Conservation (phyloP, 495 filamentous ascomycete genomes). For the Gamarada debralockiae region DNA sequence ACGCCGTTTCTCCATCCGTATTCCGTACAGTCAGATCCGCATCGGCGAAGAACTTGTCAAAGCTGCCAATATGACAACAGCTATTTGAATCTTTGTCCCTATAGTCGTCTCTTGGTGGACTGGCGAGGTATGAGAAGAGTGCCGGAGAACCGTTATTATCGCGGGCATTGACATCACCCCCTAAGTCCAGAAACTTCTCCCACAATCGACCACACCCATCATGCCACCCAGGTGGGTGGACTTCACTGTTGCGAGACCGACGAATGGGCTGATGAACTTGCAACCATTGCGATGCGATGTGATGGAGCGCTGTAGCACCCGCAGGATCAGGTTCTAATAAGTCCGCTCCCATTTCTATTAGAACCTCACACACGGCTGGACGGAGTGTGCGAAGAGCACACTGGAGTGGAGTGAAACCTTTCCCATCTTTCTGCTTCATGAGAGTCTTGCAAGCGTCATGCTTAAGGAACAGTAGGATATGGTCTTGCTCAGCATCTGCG, state of each 20-base stretch:
- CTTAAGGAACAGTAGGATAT: constrained; percentile 16
- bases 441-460: neutral
- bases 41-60: no score
- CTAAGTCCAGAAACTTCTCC: neutral
- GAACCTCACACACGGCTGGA: neutral
- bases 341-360: neutral
- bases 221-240: neutral
- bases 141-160: neutral
- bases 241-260: neutral
- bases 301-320: neutral
- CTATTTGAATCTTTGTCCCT: neutral
- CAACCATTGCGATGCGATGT: neutral
- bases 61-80: constrained; percentile 6
- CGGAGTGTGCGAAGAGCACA: neutral
- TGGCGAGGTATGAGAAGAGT: constrained; percentile 25
- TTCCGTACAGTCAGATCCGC: neutral
- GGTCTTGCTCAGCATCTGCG: constrained; percentile 15
- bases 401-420: constrained; percentile 22
- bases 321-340: neutral
- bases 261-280: neutral
- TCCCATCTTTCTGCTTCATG: constrained; percentile 32
- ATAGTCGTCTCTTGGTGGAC: neutral
- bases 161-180: neutral
- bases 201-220: neutral
- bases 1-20: neutral